phyloP scores from a whole-genome alignment of 768 basidiomycete species.

The Suillus weaverae region DNA sequence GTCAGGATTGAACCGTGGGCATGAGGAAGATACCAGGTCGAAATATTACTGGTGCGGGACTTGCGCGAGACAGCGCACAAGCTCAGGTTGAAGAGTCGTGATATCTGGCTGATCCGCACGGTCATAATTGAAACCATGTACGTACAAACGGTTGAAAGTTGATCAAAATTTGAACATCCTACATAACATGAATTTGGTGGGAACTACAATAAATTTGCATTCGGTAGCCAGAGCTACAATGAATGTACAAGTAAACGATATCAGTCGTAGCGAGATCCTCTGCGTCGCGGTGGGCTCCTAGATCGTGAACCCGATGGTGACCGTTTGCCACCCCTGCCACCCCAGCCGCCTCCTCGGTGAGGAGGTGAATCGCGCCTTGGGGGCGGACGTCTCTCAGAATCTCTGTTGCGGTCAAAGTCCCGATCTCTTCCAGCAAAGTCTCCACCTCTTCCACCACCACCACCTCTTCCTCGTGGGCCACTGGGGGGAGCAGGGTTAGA shows the following conservation, averaged over 20 bases:
- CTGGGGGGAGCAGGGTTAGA: slow-evolving; percentile 50
- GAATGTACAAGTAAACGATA: background rate
- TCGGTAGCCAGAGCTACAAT: background rate
- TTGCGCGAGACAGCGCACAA: background rate
- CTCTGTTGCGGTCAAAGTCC: slow-evolving; percentile 37
- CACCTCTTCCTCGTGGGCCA: slow-evolving; percentile 41
- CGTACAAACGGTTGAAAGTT: background rate
- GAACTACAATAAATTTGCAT: background rate
- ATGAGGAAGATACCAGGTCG: background rate
- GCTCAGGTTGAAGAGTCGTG: background rate
- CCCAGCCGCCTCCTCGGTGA: slow-evolving; percentile 41
- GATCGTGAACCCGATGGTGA: slow-evolving; percentile 39
- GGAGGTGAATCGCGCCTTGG: slow-evolving; percentile 48
- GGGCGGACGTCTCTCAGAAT: slow-evolving; percentile 52
- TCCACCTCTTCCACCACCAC: slow-evolving; percentile 28
- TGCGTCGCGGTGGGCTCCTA: slow-evolving; percentile 42
- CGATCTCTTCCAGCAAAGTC: slow-evolving; percentile 37
- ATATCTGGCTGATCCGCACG: background rate
- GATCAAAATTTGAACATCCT: background rate
- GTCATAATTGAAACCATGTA: background rate
- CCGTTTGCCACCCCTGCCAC: slow-evolving; percentile 44
- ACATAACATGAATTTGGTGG: background rate
- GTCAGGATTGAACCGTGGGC: background rate
- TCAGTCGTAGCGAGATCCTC: slow-evolving; percentile 35
- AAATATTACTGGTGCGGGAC: background rate